A percentile compares a stretch with the other conserved stretches of the same genome.
Evolutionary conservation across 805 yeast species (phyloP).

Genomic region (Metschnikowia gruessii): DNA sequence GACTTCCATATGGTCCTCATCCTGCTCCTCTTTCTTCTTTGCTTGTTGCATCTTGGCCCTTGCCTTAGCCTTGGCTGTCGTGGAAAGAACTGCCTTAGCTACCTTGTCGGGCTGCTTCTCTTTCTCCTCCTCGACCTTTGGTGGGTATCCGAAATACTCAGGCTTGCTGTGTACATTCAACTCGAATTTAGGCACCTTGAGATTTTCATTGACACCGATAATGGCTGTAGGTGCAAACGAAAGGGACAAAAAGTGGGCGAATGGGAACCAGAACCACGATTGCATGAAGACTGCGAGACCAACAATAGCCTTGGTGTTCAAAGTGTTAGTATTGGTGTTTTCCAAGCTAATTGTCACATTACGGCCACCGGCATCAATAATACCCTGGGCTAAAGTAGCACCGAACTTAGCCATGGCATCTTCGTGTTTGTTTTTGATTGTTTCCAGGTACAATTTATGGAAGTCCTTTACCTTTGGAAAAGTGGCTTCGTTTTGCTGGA

Average conservation of each 20-base stretch:
- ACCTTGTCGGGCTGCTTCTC: conserved; percentile 85
- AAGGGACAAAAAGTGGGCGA: conserved; percentile 86
- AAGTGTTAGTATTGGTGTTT: conserved; percentile 81
- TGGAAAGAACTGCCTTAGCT: conserved; percentile 89
- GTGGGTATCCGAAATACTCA: conserved; percentile 83
- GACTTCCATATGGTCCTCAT: conserved; percentile 42
- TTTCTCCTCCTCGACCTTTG: conserved; percentile 74
- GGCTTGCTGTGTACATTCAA: conserved; percentile 79
- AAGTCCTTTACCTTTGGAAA: conserved; percentile 77
- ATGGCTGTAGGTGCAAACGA: conserved; percentile 92
- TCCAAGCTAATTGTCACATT: conserved; percentile 93
- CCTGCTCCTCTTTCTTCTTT: conserved; percentile 51
- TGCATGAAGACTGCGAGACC: conserved; percentile 89
- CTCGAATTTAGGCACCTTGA: conserved; percentile 81
- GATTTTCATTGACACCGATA: conserved; percentile 80
- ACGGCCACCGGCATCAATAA: conserved; percentile 97
- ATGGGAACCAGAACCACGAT: conserved; percentile 99
- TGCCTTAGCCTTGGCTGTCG: conserved; percentile 91
- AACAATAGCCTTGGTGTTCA: conserved; percentile 87
- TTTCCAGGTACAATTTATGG: conserved; percentile 68
- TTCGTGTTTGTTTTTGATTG: conserved; percentile 85
- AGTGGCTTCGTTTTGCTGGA: conserved; percentile 80
- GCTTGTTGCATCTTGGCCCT: conserved; percentile 70
- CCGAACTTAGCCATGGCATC: conserved; percentile 98
- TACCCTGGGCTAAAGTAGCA: conserved; percentile 95